These are phyloP conservation scores for Phytopythium ostracodes DNA, from an alignment of 352 stramenopile species.

Conservation along the genomic window DNA sequence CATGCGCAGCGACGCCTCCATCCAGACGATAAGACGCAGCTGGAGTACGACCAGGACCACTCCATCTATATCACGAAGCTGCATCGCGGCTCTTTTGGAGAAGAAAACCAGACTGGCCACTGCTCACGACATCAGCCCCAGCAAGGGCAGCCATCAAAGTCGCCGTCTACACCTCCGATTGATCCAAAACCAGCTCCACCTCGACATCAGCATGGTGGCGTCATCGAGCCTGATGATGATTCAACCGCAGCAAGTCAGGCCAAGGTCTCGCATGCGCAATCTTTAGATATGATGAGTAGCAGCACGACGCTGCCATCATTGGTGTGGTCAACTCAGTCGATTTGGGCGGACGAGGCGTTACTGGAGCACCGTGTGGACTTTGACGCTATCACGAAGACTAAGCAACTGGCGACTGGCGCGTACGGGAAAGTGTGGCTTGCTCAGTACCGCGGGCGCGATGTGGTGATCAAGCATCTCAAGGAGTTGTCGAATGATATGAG, in stretches of 20 bases:
- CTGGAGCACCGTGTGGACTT: constrained; percentile 47
- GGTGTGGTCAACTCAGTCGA: constrained; percentile 9
- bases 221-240: background rate
- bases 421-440: constrained; percentile 44
- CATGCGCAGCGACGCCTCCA: background rate
- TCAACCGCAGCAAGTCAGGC: background rate
- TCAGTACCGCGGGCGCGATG: constrained; percentile 30
- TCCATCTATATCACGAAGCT: constrained; percentile 10
- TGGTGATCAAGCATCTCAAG: constrained; percentile 39
- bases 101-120: background rate
- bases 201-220: background rate
- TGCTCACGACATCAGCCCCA: background rate
- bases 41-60: constrained; percentile 8
- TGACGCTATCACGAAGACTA: constrained; percentile 21
- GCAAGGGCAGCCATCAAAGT: background rate
- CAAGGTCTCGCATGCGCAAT: background rate
- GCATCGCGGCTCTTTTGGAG: constrained; percentile 3
- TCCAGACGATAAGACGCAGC: constrained; percentile 2
- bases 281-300: background rate
- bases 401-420: constrained; percentile 29
- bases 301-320: background rate
- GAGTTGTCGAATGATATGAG: constrained; percentile 2
- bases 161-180: background rate
- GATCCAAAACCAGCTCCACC: background rate
- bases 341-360: constrained; percentile 66